phyloP scores from a whole-genome alignment of 2,329 filamentous ascomycete species.

The Stachybotrys chartarum region DNA sequence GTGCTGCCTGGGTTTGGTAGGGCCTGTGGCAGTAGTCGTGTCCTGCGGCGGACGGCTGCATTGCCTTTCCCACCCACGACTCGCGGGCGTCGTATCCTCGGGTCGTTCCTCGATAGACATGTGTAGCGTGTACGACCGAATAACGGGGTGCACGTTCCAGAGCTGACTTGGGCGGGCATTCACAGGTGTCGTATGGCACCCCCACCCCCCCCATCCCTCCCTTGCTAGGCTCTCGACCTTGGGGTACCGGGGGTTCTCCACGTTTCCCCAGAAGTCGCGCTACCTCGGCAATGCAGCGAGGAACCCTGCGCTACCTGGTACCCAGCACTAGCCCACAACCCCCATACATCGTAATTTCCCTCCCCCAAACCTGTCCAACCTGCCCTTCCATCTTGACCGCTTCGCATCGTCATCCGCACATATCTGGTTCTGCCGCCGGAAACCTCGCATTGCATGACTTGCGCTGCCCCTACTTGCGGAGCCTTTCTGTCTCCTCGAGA shows the following conservation, averaged over 20 bases:
- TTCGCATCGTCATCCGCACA: neutral
- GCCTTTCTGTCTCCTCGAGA: neutral
- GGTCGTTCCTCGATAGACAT: neutral
- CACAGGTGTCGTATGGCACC: no score
- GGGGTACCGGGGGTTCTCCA: neutral
- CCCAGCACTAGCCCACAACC: neutral
- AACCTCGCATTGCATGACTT: neutral
- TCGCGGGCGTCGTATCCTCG: neutral
- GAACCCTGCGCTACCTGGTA: neutral
- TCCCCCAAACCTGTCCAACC: neutral
- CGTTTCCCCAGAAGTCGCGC: neutral
- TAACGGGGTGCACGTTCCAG: neutral
- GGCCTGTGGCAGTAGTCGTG: neutral
- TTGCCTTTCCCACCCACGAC: neutral
- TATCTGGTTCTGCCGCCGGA: neutral
- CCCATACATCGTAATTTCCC: neutral
- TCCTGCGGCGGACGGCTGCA: neutral
- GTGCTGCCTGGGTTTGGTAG: neutral
- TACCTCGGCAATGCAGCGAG: neutral
- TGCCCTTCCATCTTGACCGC: neutral
- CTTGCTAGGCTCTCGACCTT: neutral
- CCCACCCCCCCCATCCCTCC: neutral
- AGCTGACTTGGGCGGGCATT: neutral
- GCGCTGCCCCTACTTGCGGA: neutral
- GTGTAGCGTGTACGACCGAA: neutral